Conservation (phyloP, 2,329 filamentous ascomycete genomes). For the Catunica adiposa region DNA sequence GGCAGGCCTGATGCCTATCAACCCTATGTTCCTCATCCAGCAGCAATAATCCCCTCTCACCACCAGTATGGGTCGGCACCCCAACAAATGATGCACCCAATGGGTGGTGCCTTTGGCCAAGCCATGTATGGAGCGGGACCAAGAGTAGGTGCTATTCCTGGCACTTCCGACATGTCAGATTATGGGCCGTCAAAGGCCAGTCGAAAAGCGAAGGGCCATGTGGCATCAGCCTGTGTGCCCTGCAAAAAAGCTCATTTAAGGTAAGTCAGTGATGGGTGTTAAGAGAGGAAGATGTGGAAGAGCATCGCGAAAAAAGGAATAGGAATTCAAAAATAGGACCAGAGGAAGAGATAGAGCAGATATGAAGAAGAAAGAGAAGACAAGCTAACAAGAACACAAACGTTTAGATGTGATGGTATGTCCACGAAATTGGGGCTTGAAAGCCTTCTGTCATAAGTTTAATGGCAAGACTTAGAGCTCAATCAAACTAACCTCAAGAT, state of each 20-base stretch:
- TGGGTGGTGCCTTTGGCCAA: constrained; percentile 19
- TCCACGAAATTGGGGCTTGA: constrained; percentile 18
- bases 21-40: constrained; percentile 11
- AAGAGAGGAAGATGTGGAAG: not conserved
- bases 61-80: constrained; percentile 8
- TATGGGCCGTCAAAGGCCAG: constrained; percentile 43
- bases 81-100: constrained; percentile 17
- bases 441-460: not conserved
- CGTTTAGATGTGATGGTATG: constrained; percentile 45
- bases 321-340: not conserved
- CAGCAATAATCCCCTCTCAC: constrained; percentile 11
- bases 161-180: constrained; percentile 25
- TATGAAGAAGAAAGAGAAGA: not conserved
- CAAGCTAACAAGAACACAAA: constrained; percentile 6
- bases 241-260: constrained; percentile 71
- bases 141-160: constrained; percentile 6
- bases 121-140: constrained; percentile 9
- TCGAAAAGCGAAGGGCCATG: constrained; percentile 61
- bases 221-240: constrained; percentile 69
- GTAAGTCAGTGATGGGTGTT: constrained; percentile 24
- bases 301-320: not conserved
- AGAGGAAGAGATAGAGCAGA: not conserved
- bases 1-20: constrained; percentile 23
- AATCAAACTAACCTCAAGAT: constrained; percentile 6
- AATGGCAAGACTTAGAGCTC: not conserved